Conservation (phyloP, 2,329 filamentous ascomycete genomes). For the Colletotrichum echinochloae region DNA sequence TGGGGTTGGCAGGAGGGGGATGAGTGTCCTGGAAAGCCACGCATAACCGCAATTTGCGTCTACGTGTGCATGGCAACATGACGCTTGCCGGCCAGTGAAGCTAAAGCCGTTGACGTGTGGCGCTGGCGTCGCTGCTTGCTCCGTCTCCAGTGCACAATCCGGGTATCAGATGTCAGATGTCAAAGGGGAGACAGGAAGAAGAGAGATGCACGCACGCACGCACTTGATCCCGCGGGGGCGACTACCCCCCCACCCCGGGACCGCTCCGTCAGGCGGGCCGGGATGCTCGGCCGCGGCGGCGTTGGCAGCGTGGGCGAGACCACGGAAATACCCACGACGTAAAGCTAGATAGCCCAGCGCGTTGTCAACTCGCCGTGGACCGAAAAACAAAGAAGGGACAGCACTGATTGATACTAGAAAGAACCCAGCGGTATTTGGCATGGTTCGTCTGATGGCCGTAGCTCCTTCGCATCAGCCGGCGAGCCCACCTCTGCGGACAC, state of each 20-base stretch:
- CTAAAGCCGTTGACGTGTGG: not conserved
- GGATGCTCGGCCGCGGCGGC: not conserved
- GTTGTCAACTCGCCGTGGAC: not conserved
- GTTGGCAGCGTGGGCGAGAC: not conserved
- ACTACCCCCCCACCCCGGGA: not conserved
- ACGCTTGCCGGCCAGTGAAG: not conserved
- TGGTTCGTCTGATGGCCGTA: conserved; percentile 24
- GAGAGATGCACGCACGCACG: conserved; percentile 14
- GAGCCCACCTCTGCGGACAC: too few relatives aligned
- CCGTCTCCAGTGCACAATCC: not conserved
- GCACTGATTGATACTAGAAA: too few relatives aligned
- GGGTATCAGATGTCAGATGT: not conserved
- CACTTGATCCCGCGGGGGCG: conserved; percentile 11
- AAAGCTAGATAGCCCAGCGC: not conserved
- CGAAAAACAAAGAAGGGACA: not conserved
- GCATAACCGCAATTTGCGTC: not conserved
- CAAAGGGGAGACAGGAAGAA: not conserved
- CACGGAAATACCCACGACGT: not conserved
- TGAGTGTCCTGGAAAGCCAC: not conserved
- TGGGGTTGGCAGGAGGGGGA: too few relatives aligned
- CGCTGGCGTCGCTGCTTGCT: not conserved
- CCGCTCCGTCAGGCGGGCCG: not conserved
- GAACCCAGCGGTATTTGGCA: not conserved
- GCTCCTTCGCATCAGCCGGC: not conserved
- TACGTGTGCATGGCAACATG: not conserved